Percentiles rank a stretch among this genome's conserved stretches.
These are phyloP conservation scores for Vigna radiata DNA, from an alignment of 306 rosid genomes.

Conservation along the genomic window DNA sequence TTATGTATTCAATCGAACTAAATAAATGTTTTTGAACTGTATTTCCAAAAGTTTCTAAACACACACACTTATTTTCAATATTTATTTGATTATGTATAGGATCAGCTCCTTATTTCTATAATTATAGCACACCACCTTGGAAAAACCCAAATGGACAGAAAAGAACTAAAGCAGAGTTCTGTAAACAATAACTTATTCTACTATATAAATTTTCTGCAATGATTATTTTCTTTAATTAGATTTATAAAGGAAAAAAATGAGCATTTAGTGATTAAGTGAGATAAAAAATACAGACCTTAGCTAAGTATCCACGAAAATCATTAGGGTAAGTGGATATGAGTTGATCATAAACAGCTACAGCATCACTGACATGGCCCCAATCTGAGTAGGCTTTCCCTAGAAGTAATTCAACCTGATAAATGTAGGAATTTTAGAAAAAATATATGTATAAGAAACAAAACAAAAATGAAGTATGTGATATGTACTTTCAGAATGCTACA, in stretches of 20 bases:
- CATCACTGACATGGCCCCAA: constrained; percentile 94
- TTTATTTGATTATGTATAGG: too few relatives aligned
- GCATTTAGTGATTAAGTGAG: constrained; percentile 12
- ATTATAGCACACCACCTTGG: not conserved
- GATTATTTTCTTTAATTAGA: constrained; percentile 4
- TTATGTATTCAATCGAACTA: not conserved
- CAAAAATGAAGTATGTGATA: not conserved
- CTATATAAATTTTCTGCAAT: not conserved
- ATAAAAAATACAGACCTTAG: constrained; percentile 63
- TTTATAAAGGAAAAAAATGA: constrained; percentile 8
- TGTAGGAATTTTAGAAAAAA: constrained; percentile 20
- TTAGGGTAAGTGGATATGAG: constrained; percentile 78
- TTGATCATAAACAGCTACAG: constrained; percentile 80
- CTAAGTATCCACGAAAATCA: constrained; percentile 95
- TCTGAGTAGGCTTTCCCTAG: constrained; percentile 96
- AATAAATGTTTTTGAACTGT: not conserved
- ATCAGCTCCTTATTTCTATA: too few relatives aligned
- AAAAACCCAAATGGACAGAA: not conserved
- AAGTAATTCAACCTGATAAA: constrained; percentile 86
- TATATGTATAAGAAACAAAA: constrained; percentile 5
- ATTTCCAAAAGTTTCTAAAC: not conserved
- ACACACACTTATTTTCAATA: too few relatives aligned
- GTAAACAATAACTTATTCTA: not conserved
- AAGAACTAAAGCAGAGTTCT: not conserved
- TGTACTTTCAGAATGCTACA: constrained; percentile 27